A percentile compares a stretch with the other conserved stretches of the same genome.
Evolutionary conservation across 2,329 filamentous ascomycete species (phyloP).

Genomic region (Stagonosporopsis vannaccii): DNA sequence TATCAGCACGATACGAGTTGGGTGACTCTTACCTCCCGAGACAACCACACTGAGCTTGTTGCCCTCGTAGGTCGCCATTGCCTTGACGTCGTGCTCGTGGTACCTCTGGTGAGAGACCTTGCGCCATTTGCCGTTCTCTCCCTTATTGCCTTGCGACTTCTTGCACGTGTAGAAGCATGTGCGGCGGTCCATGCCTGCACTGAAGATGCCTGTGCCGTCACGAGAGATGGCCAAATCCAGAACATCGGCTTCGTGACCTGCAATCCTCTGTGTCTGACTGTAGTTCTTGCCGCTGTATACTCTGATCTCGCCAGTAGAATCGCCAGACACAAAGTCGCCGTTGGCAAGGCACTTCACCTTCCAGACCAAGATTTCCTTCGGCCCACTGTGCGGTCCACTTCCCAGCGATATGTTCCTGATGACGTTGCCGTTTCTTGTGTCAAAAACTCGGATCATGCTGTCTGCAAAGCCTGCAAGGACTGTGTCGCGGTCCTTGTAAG

Average conservation of each 20-base stretch:
- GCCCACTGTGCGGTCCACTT: constrained; percentile 75
- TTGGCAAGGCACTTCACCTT: constrained; percentile 86
- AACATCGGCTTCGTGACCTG: constrained; percentile 88
- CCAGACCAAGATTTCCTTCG: constrained; percentile 91
- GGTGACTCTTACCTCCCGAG: constrained; percentile 74
- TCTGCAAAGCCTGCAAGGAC: constrained; percentile 95
- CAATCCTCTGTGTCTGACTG: constrained; percentile 83
- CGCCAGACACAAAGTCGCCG: constrained; percentile 91
- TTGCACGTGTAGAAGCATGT: constrained; percentile 77
- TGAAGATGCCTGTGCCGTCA: constrained; percentile 83
- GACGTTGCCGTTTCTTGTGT: constrained; percentile 78
- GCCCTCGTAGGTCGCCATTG: constrained; percentile 88
- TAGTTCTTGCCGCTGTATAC: constrained; percentile 96
- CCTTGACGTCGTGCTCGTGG: constrained; percentile 94
- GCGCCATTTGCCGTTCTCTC: constrained; percentile 69
- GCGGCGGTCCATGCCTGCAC: constrained; percentile 88
- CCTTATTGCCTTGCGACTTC: constrained; percentile 29
- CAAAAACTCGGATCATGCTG: constrained; percentile 90
- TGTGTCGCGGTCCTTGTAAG: constrained; percentile 83
- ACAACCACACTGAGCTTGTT: constrained; percentile 84
- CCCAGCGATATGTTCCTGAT: constrained; percentile 87
- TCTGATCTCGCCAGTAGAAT: constrained; percentile 90
- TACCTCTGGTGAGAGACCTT: constrained; percentile 86
- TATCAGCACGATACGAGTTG: constrained; percentile 34
- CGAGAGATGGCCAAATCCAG: constrained; percentile 83